phyloP scores from a whole-genome alignment of 345 rosid genomes.

The Boechera retrofracta region DNA sequence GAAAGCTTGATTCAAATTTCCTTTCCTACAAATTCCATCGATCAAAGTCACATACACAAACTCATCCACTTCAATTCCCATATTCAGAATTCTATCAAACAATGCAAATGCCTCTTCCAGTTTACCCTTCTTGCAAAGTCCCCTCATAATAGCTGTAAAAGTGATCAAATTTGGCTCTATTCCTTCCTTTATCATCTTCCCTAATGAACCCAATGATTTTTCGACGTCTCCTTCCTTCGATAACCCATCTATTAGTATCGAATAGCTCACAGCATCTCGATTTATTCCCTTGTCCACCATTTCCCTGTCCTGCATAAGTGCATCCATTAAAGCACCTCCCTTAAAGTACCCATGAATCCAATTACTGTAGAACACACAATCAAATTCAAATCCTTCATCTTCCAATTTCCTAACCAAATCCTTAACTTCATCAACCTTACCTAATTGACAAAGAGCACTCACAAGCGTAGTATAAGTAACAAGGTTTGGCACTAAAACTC shows the following conservation, averaged over 20 bases:
- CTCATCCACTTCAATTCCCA: conserved; percentile 68
- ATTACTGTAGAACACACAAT: conserved; percentile 67
- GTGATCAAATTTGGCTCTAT: conserved; percentile 64
- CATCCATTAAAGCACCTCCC: conserved; percentile 57
- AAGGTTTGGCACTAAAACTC: conserved; percentile 63
- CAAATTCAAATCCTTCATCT: conserved; percentile 62
- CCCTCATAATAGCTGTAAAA: conserved; percentile 60
- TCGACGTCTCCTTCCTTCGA: conserved; percentile 53
- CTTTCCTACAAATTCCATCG: conserved; percentile 66
- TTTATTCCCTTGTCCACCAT: conserved; percentile 60
- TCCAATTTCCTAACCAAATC: conserved; percentile 56
- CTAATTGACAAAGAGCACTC: conserved; percentile 63
- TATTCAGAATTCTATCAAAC: conserved; percentile 56
- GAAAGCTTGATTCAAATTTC: conserved; percentile 58
- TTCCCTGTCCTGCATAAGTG: conserved; percentile 50
- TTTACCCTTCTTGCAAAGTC: conserved; percentile 67
- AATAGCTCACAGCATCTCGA: conserved; percentile 61
- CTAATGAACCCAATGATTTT: conserved; percentile 60
- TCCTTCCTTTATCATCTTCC: conserved; percentile 64
- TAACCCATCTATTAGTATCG: conserved; percentile 63
- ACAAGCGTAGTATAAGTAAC: conserved; percentile 67
- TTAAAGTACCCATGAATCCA: conserved; percentile 65
- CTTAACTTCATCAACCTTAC: conserved; percentile 60
- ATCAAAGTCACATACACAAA: conserved; percentile 73
- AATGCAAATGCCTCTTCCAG: conserved; percentile 63